Percentiles rank a stretch among this genome's conserved stretches.
These are phyloP conservation scores for Colletotrichum plurivorum DNA, from an alignment of 2,329 filamentous ascomycete genomes.

Conservation along the genomic window DNA sequence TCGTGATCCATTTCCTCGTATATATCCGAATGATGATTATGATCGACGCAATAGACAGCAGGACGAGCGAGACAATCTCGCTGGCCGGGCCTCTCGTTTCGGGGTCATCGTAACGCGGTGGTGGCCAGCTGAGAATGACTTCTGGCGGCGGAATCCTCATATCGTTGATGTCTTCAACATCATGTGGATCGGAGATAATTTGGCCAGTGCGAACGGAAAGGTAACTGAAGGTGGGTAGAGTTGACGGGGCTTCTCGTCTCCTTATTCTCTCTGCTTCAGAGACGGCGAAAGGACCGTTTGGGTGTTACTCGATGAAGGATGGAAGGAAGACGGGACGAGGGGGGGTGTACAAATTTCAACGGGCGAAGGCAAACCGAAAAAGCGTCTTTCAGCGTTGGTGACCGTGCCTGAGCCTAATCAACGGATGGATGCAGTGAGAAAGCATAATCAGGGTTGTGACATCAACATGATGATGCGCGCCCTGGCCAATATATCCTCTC, in stretches of 20 bases:
- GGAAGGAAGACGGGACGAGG: constrained; percentile 17
- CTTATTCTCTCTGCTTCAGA: constrained; percentile 15
- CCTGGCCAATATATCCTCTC: constrained; percentile 34
- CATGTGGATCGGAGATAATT: constrained; percentile 5
- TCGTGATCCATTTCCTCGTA: constrained; percentile 51
- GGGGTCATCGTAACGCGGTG: constrained; percentile 50
- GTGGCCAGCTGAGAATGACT: constrained; percentile 48
- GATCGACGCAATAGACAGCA: constrained; percentile 48
- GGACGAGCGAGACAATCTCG: constrained; percentile 45
- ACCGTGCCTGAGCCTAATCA: constrained; percentile 34
- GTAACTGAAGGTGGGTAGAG: not conserved
- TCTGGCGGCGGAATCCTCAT: constrained; percentile 43
- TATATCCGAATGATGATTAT: constrained; percentile 53
- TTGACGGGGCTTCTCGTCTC: not conserved
- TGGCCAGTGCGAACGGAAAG: not conserved
- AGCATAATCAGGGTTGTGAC: constrained; percentile 24
- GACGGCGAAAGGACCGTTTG: not conserved
- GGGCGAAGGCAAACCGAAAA: constrained; percentile 13
- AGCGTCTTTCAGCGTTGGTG: constrained; percentile 18
- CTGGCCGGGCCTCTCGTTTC: constrained; percentile 48
- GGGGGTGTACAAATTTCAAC: constrained; percentile 19
- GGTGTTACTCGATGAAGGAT: constrained; percentile 6
- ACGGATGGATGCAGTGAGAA: constrained; percentile 27
- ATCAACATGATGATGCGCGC: constrained; percentile 29
- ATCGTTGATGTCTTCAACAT: constrained; percentile 31